A percentile compares a stretch with the other conserved stretches of the same genome.
Evolutionary conservation across 2,329 filamentous ascomycete species (phyloP).

Genomic region (Apiospora sp.): DNA sequence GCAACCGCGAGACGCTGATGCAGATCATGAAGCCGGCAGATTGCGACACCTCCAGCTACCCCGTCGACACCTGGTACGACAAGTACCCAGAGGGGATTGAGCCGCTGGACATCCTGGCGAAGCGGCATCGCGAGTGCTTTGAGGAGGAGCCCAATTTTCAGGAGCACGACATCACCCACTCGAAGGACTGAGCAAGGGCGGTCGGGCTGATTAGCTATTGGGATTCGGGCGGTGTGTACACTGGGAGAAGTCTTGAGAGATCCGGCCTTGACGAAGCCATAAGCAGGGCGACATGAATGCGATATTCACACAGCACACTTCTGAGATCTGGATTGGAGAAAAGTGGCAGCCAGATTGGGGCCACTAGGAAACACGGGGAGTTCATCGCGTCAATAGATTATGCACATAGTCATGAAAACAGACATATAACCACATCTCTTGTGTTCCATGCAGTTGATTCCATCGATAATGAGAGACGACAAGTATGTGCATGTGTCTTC

Average conservation of each 20-base stretch:
- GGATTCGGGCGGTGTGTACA: too few species aligned
- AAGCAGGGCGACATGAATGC: too few species aligned
- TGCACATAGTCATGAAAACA: background rate
- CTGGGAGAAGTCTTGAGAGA: too few species aligned
- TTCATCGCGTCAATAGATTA: background rate
- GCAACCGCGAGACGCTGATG: background rate
- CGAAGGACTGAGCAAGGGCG: background rate
- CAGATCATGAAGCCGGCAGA: background rate
- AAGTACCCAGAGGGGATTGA: background rate
- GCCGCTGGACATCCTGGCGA: background rate
- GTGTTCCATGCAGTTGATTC: background rate
- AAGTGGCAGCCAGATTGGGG: background rate
- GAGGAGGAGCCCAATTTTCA: background rate
- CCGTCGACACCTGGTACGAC: background rate
- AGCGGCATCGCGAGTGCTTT: background rate
- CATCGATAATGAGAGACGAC: background rate
- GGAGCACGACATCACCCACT: background rate
- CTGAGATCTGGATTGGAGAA: too few species aligned
- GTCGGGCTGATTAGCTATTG: too few species aligned
- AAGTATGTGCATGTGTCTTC: too few species aligned
- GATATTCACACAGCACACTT: too few species aligned
- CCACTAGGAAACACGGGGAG: background rate
- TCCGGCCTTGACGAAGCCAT: too few species aligned
- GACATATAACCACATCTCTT: background rate
- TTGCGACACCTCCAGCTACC: background rate